Base-by-base conservation (phyloP, 148 eudicot species). In the Chenopodium berlandieri region DNA sequence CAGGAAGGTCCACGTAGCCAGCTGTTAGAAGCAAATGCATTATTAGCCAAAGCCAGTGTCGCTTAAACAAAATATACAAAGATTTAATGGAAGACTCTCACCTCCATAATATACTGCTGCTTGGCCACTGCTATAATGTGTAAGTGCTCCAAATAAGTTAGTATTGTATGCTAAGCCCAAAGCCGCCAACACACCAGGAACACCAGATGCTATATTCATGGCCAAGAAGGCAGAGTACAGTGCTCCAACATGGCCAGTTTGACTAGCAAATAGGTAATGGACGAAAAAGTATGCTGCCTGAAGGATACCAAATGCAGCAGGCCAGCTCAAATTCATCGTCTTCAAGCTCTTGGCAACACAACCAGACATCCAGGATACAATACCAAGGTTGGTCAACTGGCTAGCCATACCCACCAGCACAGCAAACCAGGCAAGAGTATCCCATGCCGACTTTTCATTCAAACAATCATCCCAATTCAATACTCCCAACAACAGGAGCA, bases 31-130 rank as follows among this genome's bases (percentile, higher is more conserved):
- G 27, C 71, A 60, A 16, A 76, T 47, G 6, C 60, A 56, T 65
- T 11, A 20, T 75, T 68, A 84, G 70, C 32, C 73, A 44, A 69
- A 10, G 27, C 4, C 58, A 54, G 30, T 27, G 54, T 14, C 31
- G 5, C 32, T 9, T 7, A 14, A 76, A 4, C 37, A 63, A 17
- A 73, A 3, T 37, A 31, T 48, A 40, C 81, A 37, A 44, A 14
- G 31, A 27, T 37, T 65, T 73, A 68, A 58, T 31, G n/a, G 76
- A 20, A 75, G 56, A 84, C 10, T 44, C 17, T 64, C 75, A 95
- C 97, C 98, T 91, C 98, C 98, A 87, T 88, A 95, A 88, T 95
- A 95, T 19, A 95, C 97, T 10, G 98, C 98, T 44, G 98, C 98
- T 83, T 95, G 98, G 74, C 98, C 98, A 83, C 97, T 95, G 86